Evolutionary conservation across 1,284 basidiomycete species (phyloP).

Genomic region (Rhizoctonia solani): DNA sequence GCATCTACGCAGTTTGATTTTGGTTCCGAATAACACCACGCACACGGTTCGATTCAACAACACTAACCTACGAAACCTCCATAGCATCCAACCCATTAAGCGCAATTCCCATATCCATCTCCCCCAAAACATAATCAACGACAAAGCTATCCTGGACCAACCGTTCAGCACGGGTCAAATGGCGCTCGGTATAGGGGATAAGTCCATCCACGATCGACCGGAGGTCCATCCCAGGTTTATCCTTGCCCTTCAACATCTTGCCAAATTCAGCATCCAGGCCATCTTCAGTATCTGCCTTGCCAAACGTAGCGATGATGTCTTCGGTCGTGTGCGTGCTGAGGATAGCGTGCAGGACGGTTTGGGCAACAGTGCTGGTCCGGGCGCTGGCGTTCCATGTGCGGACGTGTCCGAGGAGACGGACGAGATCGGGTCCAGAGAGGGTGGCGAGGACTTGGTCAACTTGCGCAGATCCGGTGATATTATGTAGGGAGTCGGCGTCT

Average conservation of each 20-base stretch:
- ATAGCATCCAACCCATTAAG: conserved; percentile 19
- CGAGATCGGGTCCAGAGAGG: conserved; percentile 73
- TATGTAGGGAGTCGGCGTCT: conserved; percentile 38
- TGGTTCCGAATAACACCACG: no score
- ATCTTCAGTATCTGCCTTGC: conserved; percentile 42
- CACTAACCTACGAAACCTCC: conserved; percentile 14
- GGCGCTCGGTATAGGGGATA: conserved; percentile 92
- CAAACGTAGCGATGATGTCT: conserved; percentile 75
- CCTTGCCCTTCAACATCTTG: conserved; percentile 41
- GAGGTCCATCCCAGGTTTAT: conserved; percentile 44
- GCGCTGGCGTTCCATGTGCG: conserved; percentile 94
- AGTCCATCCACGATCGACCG: conserved; percentile 74
- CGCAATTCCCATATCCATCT: conserved; percentile 72
- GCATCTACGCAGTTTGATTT: no score
- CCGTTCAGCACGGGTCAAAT: conserved; percentile 82
- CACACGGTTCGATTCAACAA: no score
- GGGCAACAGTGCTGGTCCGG: conserved; percentile 84
- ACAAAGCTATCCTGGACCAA: conserved; percentile 92
- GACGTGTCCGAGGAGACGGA: conserved; percentile 79
- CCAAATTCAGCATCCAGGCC: conserved; percentile 48
- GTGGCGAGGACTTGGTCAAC: conserved; percentile 84
- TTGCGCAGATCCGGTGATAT: conserved; percentile 66
- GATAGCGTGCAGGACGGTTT: conserved; percentile 81
- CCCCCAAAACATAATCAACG: conserved; percentile 86
- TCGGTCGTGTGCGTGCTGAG: conserved; percentile 75